These are phyloP conservation scores for Scheffersomyces titani DNA, from an alignment of 1,139 yeast species.

Conservation along the genomic window DNA sequence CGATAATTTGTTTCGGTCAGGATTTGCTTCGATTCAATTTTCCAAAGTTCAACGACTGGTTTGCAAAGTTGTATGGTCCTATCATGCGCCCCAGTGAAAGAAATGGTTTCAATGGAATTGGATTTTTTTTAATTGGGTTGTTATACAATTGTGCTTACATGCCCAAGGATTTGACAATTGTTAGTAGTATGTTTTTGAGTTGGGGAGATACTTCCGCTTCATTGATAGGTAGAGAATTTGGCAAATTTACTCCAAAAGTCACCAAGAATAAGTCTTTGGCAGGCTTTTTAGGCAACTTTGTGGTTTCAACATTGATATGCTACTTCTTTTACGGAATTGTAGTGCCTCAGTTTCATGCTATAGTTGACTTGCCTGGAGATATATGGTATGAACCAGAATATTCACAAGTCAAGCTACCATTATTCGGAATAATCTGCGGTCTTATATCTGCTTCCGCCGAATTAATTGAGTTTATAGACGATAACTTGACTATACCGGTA, in stretches of 20 bases:
- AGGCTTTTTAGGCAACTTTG: slow-evolving; percentile 18
- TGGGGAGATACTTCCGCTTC: slow-evolving; percentile 26
- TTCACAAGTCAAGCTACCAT: slow-evolving; percentile 10
- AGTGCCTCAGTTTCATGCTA: slow-evolving; percentile 13
- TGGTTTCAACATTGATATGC: slow-evolving; percentile 15
- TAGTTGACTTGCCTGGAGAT: slow-evolving; percentile 14
- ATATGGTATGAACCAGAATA: slow-evolving; percentile 12
- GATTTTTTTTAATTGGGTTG: slow-evolving; percentile 20
- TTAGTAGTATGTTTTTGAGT: slow-evolving; percentile 17
- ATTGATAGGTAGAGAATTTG: slow-evolving; percentile 15
- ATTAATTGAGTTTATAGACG: slow-evolving; percentile 18
- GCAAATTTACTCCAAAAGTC: slow-evolving; percentile 16
- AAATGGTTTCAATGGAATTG: slow-evolving; percentile 17
- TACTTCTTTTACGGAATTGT: slow-evolving; percentile 15
- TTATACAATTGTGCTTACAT: slow-evolving; percentile 13
- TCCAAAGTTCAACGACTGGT: slow-evolving; percentile 12
- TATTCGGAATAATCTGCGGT: slow-evolving; percentile 15
- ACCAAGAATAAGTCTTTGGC: slow-evolving; percentile 18
- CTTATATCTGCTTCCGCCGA: slow-evolving; percentile 18
- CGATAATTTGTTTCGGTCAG: slow-evolving; percentile 10
- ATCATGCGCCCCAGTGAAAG: slow-evolving; percentile 18
- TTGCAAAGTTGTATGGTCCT: slow-evolving; percentile 12
- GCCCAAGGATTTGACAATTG: slow-evolving; percentile 18
- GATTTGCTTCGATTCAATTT: slow-evolving; percentile 14
- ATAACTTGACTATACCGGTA: slow-evolving; percentile 24